phyloP scores from a whole-genome alignment of 179 eudicot genomes.

The Beta corolliflora region DNA sequence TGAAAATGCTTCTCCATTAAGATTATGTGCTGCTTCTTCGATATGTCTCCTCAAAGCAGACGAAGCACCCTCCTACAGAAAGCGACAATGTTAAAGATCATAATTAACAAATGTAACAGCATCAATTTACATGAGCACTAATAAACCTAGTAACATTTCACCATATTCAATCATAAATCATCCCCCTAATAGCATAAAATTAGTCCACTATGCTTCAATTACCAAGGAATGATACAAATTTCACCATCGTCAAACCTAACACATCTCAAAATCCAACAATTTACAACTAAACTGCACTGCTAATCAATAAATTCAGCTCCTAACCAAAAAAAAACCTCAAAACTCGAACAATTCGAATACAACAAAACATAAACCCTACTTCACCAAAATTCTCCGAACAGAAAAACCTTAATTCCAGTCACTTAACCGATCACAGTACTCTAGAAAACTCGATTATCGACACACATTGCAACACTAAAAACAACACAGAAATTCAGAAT shows the following conservation, averaged over 20 bases:
- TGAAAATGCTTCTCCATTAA: conserved; percentile 81
- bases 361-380: neutral
- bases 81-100: neutral
- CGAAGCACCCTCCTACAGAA: conserved; percentile 78
- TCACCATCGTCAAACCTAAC: neutral
- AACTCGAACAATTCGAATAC: neutral
- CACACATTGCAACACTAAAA: neutral
- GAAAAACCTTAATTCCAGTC: neutral
- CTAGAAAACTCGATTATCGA: neutral
- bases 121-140: neutral
- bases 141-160: neutral
- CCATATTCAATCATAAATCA: neutral
- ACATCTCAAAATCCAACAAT: neutral
- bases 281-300: too few species aligned
- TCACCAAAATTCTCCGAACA: neutral
- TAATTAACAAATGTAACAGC: neutral
- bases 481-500: neutral
- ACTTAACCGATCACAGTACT: neutral
- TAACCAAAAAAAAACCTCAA: neutral
- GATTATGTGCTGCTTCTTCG: conserved; percentile 90
- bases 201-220: neutral
- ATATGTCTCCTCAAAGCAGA: conserved; percentile 73
- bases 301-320: too few species aligned
- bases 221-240: neutral
- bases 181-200: neutral